Conservation (phyloP, 257 asterid genomes). For the Pogostemon cablin region DNA sequence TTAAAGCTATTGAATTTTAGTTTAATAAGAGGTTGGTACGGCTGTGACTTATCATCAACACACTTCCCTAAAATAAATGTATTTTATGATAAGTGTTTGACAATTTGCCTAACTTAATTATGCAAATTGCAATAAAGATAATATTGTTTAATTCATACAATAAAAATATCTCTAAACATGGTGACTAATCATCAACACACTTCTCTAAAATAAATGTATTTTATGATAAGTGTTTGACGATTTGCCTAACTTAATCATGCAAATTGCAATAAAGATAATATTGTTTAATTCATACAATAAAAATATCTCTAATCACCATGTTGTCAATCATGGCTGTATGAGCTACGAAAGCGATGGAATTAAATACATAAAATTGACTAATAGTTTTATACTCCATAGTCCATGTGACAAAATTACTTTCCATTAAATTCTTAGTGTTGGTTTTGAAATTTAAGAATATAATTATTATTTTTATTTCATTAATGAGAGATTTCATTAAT, state of each 20-base stretch:
- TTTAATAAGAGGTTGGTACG: too few species aligned
- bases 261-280: neutral
- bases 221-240: neutral
- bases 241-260: neutral
- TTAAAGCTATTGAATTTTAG: too few species aligned
- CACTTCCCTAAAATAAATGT: too few species aligned
- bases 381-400: neutral
- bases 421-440: too few species aligned
- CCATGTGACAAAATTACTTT: too few species aligned
- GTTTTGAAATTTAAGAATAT: too few species aligned
- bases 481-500: too few species aligned
- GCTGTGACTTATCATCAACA: too few species aligned
- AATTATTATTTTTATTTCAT: too few species aligned
- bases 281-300: constrained; percentile 1
- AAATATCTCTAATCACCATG: neutral
- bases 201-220: too few species aligned
- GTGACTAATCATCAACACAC: too few species aligned
- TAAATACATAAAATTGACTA: neutral
- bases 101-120: neutral
- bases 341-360: neutral
- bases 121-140: neutral
- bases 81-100: neutral
- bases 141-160: neutral
- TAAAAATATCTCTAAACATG: neutral
- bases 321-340: neutral